Evolutionary conservation across 176 grass and related monocot species (phyloP).

Genomic region (Carex pumila): DNA sequence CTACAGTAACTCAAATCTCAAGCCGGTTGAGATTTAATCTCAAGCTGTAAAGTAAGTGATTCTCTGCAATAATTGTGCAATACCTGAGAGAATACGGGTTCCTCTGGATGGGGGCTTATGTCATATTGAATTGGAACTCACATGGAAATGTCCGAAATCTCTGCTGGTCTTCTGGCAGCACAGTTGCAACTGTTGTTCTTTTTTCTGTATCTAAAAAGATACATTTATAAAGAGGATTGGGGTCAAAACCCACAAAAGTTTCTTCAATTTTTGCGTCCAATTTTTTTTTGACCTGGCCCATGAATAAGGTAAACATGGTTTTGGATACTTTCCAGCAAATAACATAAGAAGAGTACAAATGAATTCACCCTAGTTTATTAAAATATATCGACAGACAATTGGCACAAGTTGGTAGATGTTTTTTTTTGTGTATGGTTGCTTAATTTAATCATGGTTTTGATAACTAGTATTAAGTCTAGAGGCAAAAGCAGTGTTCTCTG

Average conservation of each 20-base stretch:
- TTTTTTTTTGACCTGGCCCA: background rate
- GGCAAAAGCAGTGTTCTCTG: too few species aligned
- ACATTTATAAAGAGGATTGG: background rate
- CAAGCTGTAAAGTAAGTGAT: too few species aligned
- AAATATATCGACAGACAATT: background rate
- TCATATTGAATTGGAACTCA: conserved; percentile 12
- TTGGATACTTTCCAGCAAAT: background rate
- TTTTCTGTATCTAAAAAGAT: background rate
- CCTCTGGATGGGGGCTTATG: background rate
- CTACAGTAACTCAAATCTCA: too few species aligned
- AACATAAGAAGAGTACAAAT: background rate
- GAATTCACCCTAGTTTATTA: background rate
- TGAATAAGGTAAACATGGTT: background rate
- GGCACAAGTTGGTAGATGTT: background rate
- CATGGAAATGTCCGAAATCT: conserved; percentile 17
- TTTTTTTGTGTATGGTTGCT: background rate
- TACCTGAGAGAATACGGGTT: too few species aligned
- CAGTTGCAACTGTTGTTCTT: background rate
- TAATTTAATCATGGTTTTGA: background rate
- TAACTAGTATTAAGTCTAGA: too few species aligned
- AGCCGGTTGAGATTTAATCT: too few species aligned
- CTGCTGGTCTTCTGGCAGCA: conserved; percentile 17
- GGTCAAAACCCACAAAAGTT: background rate
- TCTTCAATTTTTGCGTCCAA: background rate
- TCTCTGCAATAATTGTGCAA: too few species aligned